Evolutionary conservation across 2,329 filamentous ascomycete species (phyloP).

Genomic region (Trichoderma aggressivum): DNA sequence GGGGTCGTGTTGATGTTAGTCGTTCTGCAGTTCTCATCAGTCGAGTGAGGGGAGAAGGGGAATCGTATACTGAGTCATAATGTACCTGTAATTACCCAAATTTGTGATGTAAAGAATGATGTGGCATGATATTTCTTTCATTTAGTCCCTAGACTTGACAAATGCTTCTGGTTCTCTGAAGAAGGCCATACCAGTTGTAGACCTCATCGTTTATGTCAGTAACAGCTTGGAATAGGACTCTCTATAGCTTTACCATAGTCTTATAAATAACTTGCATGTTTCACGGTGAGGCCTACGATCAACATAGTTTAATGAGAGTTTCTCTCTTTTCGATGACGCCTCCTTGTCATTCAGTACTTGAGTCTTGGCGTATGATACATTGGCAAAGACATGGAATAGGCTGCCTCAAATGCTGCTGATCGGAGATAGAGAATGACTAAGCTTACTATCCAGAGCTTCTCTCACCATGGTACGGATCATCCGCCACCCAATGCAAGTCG

Average conservation of each 20-base stretch:
- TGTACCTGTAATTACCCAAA: neutral
- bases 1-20: neutral
- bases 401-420: neutral
- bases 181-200: neutral
- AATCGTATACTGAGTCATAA: neutral
- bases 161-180: neutral
- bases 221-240: neutral
- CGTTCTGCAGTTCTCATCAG: neutral
- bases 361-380: neutral
- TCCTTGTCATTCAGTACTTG: neutral
- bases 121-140: neutral
- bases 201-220: neutral
- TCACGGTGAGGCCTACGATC: rapidly evolving
- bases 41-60: neutral
- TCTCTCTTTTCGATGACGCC: neutral
- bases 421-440: neutral
- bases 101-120: neutral
- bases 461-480: neutral
- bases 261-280: neutral
- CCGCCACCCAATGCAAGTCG: neutral
- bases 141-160: neutral
- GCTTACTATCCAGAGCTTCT: neutral
- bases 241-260: neutral
- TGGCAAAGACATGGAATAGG: neutral
- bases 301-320: neutral